A percentile compares a stretch with the other conserved stretches of the same genome.
phyloP scores from a whole-genome alignment of 257 asterid genomes.

The Galeopsis tetrahit region DNA sequence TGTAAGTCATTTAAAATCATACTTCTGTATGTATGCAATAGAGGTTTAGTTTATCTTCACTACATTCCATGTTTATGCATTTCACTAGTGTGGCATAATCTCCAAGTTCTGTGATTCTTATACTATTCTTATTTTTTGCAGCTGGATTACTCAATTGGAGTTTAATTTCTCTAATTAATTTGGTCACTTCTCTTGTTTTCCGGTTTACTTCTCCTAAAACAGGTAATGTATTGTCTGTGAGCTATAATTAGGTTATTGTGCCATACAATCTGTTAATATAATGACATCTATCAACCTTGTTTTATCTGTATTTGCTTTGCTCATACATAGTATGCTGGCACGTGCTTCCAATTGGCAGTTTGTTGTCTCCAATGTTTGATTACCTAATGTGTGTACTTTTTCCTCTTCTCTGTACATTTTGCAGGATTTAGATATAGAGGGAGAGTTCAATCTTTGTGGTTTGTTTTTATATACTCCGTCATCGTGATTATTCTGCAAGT shows the following conservation, averaged over 20 bases:
- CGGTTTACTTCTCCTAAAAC: slow-evolving; percentile 63
- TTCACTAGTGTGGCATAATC: not conserved
- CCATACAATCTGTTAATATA: slow-evolving; percentile 14
- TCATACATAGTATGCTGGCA: slow-evolving; percentile 17
- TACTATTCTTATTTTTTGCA: slow-evolving; percentile 44
- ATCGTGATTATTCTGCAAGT: slow-evolving; percentile 65
- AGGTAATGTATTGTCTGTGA: slow-evolving; percentile 51
- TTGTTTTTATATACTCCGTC: slow-evolving; percentile 59
- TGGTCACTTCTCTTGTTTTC: slow-evolving; percentile 72
- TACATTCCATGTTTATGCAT: slow-evolving; percentile 13
- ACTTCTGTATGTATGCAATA: not conserved
- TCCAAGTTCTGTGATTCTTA: slow-evolving; percentile 10
- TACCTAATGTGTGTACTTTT: slow-evolving; percentile 19
- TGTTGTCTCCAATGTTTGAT: slow-evolving; percentile 18
- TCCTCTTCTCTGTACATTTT: slow-evolving; percentile 31
- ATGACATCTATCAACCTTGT: slow-evolving; percentile 14
- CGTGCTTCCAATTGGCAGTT: not conserved
- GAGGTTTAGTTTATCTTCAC: not conserved
- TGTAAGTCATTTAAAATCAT: not conserved
- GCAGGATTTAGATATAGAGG: slow-evolving; percentile 73
- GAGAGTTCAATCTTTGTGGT: slow-evolving; percentile 67
- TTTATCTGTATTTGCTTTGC: not conserved
- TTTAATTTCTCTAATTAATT: slow-evolving; percentile 72
- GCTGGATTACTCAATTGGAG: slow-evolving; percentile 90
- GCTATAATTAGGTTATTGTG: slow-evolving; percentile 30